phyloP scores from a whole-genome alignment of 2,329 filamentous ascomycete species.

The Colletotrichum sojae region DNA sequence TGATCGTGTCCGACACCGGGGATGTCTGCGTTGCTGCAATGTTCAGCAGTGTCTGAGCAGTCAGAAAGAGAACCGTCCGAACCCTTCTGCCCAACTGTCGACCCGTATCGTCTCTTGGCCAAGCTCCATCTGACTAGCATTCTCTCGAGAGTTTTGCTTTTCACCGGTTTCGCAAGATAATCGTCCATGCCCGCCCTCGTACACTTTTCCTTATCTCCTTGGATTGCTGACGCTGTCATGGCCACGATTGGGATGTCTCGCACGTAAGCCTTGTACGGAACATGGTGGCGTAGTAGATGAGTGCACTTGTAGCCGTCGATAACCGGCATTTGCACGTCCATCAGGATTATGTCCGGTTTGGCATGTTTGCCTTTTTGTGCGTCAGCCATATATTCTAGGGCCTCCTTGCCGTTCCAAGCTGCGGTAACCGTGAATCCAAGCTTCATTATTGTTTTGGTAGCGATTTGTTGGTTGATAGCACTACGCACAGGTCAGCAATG shows the following conservation, averaged over 20 bases:
- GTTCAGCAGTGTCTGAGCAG: slow-evolving; percentile 61
- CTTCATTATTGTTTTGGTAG: slow-evolving; percentile 80
- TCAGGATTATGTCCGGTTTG: slow-evolving; percentile 81
- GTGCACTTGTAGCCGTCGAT: slow-evolving; percentile 85
- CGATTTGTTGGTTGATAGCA: slow-evolving; percentile 82
- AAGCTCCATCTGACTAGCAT: slow-evolving; percentile 80
- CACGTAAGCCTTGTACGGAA: slow-evolving; percentile 73
- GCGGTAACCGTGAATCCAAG: slow-evolving; percentile 80
- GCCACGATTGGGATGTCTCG: slow-evolving; percentile 80
- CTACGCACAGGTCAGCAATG: slow-evolving; percentile 48
- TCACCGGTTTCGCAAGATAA: slow-evolving; percentile 81
- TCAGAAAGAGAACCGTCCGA: slow-evolving; percentile 52
- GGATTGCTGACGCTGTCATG: slow-evolving; percentile 86
- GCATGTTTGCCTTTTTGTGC: slow-evolving; percentile 64
- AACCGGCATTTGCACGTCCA: slow-evolving; percentile 84
- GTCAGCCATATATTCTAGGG: slow-evolving; percentile 78
- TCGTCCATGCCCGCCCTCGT: slow-evolving; percentile 83
- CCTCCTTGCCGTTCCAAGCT: slow-evolving; percentile 84
- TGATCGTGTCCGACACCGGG: slow-evolving; percentile 48
- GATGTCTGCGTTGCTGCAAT: slow-evolving; percentile 59
- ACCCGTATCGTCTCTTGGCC: slow-evolving; percentile 45
- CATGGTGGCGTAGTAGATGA: slow-evolving; percentile 77
- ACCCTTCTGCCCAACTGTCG: slow-evolving; percentile 40
- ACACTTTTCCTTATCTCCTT: slow-evolving; percentile 83
- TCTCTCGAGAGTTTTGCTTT: slow-evolving; percentile 75